Percentiles rank a stretch among this genome's conserved stretches.
phyloP scores from a whole-genome alignment of 495 filamentous ascomycete genomes.

The Tirmania nivea region DNA sequence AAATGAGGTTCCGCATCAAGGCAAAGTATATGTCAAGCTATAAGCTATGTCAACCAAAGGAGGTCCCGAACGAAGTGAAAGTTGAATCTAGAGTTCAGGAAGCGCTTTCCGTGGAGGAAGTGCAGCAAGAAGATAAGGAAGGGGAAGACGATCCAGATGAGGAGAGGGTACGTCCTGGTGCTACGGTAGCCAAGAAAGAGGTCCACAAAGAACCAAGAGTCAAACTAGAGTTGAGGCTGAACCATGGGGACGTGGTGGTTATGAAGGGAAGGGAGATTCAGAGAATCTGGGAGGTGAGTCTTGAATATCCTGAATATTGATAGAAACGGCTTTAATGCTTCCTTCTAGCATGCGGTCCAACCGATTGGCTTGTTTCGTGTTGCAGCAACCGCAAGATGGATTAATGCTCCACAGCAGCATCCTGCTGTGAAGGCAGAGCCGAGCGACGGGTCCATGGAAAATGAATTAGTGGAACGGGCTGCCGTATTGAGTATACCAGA shows the following conservation, averaged over 20 bases:
- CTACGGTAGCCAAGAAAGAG: constrained; percentile 2
- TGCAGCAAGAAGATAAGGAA: constrained; percentile 13
- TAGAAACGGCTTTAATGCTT: constrained; percentile 8
- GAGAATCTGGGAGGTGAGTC: constrained; percentile 43
- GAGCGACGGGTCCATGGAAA: too few species aligned
- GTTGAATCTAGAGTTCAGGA: constrained; percentile 17
- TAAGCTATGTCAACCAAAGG: constrained; percentile 19
- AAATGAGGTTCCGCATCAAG: constrained; percentile 54
- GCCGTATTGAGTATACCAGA: too few species aligned
- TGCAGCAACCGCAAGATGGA: constrained; percentile 17
- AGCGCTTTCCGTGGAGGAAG: constrained; percentile 20
- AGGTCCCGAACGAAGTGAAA: background rate
- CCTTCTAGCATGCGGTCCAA: constrained; percentile 10
- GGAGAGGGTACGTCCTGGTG: constrained; percentile 11
- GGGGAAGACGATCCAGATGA: constrained; percentile 10
- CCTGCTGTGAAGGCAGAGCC: too few species aligned
- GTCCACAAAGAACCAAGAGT: constrained; percentile 1
- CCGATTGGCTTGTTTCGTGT: constrained; percentile 14
- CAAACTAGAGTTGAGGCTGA: constrained; percentile 23
- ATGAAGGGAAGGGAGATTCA: constrained; percentile 63
- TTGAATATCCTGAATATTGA: background rate
- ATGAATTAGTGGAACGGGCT: too few species aligned
- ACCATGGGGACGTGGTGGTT: constrained; percentile 62
- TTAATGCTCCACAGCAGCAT: background rate
- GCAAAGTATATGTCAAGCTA: constrained; percentile 20